These are phyloP conservation scores for Malassezia sp. DNA, from an alignment of 1,284 basidiomycete genomes.

Conservation along the genomic window DNA sequence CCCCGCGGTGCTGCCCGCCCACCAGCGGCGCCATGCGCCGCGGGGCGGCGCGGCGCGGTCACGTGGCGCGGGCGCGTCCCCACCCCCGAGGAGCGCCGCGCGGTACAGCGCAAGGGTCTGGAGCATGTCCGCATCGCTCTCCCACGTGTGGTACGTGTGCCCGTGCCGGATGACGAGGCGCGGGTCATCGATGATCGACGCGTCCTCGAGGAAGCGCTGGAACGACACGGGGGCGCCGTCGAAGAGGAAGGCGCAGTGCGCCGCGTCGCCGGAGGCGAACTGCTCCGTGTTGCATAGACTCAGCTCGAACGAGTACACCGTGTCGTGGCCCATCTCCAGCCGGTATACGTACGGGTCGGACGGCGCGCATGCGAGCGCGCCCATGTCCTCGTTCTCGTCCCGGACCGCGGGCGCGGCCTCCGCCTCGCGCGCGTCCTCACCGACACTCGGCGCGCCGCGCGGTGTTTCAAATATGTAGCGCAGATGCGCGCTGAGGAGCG, in stretches of 20 bases:
- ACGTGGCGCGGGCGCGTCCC: too few relatives aligned
- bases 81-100: conserved; percentile 34
- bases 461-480: neutral
- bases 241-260: conserved; percentile 46
- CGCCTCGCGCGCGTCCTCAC: neutral
- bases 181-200: conserved; percentile 50
- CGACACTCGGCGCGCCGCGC: neutral
- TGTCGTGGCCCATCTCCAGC: conserved; percentile 47
- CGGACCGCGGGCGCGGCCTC: neutral
- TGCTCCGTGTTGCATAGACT: conserved; percentile 24
- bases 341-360: conserved; percentile 50
- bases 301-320: conserved; percentile 51
- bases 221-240: conserved; percentile 50
- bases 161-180: conserved; percentile 51
- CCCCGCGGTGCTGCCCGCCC: conserved; percentile 24
- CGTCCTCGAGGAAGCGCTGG: conserved; percentile 50
- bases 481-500: neutral
- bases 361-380: conserved; percentile 48
- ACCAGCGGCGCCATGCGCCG: conserved; percentile 39
- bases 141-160: conserved; percentile 51
- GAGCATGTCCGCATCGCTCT: conserved; percentile 50
- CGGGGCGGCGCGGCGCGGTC: conserved; percentile 37
- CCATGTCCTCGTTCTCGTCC: conserved; percentile 8
- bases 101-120: conserved; percentile 48
- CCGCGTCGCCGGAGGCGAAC: conserved; percentile 22